Evolutionary conservation across 768 basidiomycete species (phyloP), one percentile per base, ranked within the genome.

Genomic region (Auricularia heimuer): DNA sequence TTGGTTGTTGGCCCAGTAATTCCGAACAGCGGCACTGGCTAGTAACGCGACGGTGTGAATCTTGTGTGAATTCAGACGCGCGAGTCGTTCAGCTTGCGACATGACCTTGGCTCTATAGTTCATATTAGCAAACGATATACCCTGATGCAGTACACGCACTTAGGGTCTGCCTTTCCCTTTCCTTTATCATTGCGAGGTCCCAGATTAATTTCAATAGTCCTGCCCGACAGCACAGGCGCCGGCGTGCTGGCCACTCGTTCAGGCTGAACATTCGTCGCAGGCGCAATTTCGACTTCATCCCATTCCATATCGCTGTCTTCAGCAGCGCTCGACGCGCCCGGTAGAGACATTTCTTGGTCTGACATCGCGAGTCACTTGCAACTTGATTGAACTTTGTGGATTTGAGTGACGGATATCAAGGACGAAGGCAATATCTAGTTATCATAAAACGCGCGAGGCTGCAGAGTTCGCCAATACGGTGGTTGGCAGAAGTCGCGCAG

Each of bases 21-120:
- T 98, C 47, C 97, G 83, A 24, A 84, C 75, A 56, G 80, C 75
- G 3, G 87, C 90, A 71, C 88, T 92, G 14, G 83, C 82, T 12
- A 98, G 81, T 14, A 97, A 80, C n/a, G 83, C 77, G 11, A 95
- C 76, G 8, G 93, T 91, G 70, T 99, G 97, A 14, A 93, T 79
- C 75, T 96, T 95, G 77, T 98, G 96, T 63, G 85, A 86, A 65
- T 89, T 83, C 58, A 95, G 83, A 39, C 94, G 82, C 8, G 86
- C 73, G 51, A 87, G 77, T 12, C 94, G 84, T 71, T 95, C 90
- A 14, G 84, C 83, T 66, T 85, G 80, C 39, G 83, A 74, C 67
- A 84, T 69, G 36, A 73, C 73, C 69, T 69, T 56, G 75, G 67
- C 82, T 81, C 75, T 74, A 77, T 81, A 79, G 72, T 78, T 83